Evolutionary conservation across 83 land plant genomes (phyloP).

Genomic region (Larix sibirica): DNA sequence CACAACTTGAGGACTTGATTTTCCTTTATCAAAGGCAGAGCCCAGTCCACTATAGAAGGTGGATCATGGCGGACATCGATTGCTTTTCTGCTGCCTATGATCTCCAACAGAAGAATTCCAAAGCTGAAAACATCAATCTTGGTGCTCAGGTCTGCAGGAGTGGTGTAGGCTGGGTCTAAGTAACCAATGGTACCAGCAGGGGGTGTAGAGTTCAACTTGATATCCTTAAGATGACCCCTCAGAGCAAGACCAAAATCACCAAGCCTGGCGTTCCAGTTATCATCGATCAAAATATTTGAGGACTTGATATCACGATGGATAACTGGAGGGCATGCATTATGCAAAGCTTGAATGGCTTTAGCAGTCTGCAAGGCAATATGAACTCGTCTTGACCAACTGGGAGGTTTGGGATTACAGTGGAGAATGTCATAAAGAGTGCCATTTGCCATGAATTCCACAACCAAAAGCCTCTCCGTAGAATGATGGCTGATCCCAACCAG

Average conservation of each 20-base stretch:
- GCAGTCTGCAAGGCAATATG: constrained; percentile 67
- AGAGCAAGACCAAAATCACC: constrained; percentile 84
- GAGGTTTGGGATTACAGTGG: constrained; percentile 36
- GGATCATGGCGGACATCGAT: constrained; percentile 61
- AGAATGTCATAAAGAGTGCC: constrained; percentile 68
- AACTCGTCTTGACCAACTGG: constrained; percentile 59
- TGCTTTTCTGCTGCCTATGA: constrained; percentile 66
- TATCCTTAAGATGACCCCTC: constrained; percentile 58
- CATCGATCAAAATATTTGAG: constrained; percentile 66
- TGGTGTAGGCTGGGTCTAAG: constrained; percentile 55
- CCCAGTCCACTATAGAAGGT: constrained; percentile 74
- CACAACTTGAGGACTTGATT: constrained; percentile 41
- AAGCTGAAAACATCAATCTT: constrained; percentile 83
- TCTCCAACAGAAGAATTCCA: constrained; percentile 75
- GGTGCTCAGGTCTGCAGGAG: constrained; percentile 48
- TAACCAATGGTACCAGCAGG: constrained; percentile 78
- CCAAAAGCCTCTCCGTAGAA: constrained; percentile 38
- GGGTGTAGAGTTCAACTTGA: constrained; percentile 35
- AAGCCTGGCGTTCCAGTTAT: constrained; percentile 50
- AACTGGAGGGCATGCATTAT: constrained; percentile 66
- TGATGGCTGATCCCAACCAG: constrained; percentile 60
- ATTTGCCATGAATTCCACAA: constrained; percentile 83
- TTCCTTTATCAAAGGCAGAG: constrained; percentile 53
- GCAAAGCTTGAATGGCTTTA: constrained; percentile 57
- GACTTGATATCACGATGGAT: constrained; percentile 81